Evolutionary conservation across 2,329 filamentous ascomycete species (phyloP).

Genomic region (Colletotrichum sp.): DNA sequence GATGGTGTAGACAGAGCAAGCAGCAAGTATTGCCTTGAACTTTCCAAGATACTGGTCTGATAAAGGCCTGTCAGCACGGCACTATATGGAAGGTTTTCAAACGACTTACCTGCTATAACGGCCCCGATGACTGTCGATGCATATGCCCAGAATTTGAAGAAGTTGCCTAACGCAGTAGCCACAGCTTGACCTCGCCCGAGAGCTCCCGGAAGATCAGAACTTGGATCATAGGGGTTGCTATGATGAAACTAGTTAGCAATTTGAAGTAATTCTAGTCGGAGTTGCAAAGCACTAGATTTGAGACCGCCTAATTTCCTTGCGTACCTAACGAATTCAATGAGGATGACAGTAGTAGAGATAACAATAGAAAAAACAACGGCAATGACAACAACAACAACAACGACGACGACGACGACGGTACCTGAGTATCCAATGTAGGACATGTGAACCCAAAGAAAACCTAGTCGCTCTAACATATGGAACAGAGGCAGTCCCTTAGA

Average conservation of each 20-base stretch:
- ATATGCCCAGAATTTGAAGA: constrained; percentile 31
- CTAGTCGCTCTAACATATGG: background rate
- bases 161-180: constrained; percentile 26
- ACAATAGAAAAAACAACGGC: background rate
- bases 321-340: rapidly evolving
- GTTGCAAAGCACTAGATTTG: background rate
- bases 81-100: background rate
- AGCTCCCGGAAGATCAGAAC: constrained; percentile 18
- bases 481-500: background rate
- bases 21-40: constrained; percentile 64
- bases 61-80: background rate
- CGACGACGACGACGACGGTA: background rate
- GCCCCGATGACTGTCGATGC: constrained; percentile 5
- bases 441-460: background rate
- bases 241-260: background rate
- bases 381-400: too few relatives aligned
- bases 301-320: rapidly evolving
- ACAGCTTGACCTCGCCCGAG: constrained; percentile 25
- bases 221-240: constrained; percentile 26
- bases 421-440: background rate
- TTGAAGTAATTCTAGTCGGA: background rate
- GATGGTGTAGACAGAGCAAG: constrained; percentile 30
- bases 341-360: background rate
- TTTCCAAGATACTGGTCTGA: constrained; percentile 62
- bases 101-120: background rate